A percentile compares a stretch with the other conserved stretches of the same genome.
These are phyloP conservation scores for Aristolochia fimbriata DNA, from an alignment of 164 flowering plant species.

Conservation along the genomic window DNA sequence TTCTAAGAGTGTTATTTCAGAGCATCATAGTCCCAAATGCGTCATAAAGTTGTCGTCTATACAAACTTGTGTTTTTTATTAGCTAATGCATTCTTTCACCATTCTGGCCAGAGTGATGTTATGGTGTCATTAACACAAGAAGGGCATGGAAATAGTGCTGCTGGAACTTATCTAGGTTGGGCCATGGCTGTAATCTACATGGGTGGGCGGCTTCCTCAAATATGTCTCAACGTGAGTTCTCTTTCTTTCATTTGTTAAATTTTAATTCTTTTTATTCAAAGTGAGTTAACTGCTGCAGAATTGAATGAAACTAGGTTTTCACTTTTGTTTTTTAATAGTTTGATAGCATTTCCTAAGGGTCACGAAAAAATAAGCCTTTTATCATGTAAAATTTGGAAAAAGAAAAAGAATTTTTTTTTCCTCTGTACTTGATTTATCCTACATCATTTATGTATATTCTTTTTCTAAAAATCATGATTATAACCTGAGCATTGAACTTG, in stretches of 20 bases:
- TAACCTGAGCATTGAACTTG: slow-evolving; percentile 1
- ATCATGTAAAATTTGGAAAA: too few species aligned
- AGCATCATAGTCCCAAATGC: neutral
- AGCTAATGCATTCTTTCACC: neutral
- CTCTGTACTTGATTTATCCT: too few species aligned
- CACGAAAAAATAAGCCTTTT: too few species aligned
- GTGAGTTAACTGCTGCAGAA: neutral
- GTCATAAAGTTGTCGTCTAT: too few species aligned
- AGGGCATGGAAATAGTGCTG: slow-evolving; percentile 19
- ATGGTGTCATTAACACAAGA: slow-evolving; percentile 6
- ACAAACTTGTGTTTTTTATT: neutral
- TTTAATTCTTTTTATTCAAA: neutral
- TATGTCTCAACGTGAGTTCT: slow-evolving; percentile 58
- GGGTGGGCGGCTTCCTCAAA: slow-evolving; percentile 89
- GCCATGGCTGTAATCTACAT: slow-evolving; percentile 77
- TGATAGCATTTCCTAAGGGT: neutral
- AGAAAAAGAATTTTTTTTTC: too few species aligned
- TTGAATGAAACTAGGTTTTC: neutral
- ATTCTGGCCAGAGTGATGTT: slow-evolving; percentile 22
- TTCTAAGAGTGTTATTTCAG: neutral
- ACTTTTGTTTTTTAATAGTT: neutral
- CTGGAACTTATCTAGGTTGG: slow-evolving; percentile 70
- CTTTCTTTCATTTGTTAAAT: neutral
- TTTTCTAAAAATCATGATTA: neutral
- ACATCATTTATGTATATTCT: neutral